Percentiles rank a stretch among this genome's conserved stretches.
These are phyloP conservation scores for Debaryomyces singareniensis DNA, from an alignment of 1,139 yeast species.

Conservation along the genomic window DNA sequence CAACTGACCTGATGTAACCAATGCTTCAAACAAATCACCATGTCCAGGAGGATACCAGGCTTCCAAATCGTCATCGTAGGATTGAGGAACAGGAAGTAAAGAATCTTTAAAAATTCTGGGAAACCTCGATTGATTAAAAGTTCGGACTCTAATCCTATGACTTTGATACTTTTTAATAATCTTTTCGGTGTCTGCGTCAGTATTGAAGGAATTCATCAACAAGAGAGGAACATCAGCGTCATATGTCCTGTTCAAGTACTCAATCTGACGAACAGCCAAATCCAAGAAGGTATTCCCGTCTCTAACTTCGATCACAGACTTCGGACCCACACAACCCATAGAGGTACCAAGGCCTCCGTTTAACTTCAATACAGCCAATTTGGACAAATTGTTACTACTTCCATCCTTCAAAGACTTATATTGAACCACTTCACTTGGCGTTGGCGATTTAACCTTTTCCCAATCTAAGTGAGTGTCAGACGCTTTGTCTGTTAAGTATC, in stretches of 20 bases:
- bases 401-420: constrained; percentile 45
- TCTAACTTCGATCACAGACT: constrained; percentile 95
- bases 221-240: constrained; percentile 93
- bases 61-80: constrained; percentile 67
- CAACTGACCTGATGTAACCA: constrained; percentile 85
- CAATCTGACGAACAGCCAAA: constrained; percentile 93
- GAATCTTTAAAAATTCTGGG: constrained; percentile 96
- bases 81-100: constrained; percentile 84
- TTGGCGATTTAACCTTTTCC: constrained; percentile 93
- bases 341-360: constrained; percentile 99
- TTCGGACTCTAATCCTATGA: constrained; percentile 89
- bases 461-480: constrained; percentile 80
- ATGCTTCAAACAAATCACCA: constrained; percentile 92
- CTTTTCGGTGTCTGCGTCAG: constrained; percentile 92
- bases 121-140: constrained; percentile 94
- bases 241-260: constrained; percentile 84
- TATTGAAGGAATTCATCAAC: constrained; percentile 97
- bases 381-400: constrained; percentile 50
- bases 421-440: constrained; percentile 79
- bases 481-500: constrained; percentile 87
- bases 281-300: constrained; percentile 97
- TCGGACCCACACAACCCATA: constrained; percentile 99
- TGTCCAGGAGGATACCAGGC: constrained; percentile 99
- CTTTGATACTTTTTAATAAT: constrained; percentile 96
- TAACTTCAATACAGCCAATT: constrained; percentile 89